Base-by-base conservation (phyloP, 148 eudicot species). In the Simmondsia chinensis region DNA sequence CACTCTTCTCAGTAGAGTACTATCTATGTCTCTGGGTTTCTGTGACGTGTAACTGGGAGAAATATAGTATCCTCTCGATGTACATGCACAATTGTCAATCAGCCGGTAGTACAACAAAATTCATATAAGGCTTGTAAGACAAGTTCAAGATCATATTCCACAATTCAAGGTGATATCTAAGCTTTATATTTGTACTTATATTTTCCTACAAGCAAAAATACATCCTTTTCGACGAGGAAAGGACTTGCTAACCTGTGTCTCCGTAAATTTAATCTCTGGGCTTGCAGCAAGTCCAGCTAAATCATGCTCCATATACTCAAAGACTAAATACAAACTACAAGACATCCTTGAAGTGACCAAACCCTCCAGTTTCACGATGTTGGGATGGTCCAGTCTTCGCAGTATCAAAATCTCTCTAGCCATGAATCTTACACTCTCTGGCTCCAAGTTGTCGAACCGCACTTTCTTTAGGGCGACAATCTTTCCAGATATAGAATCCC, bases 251-350 rank as follows among this genome's bases (percentile, higher is more conserved):
- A 86, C 96, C 94, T 87, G 94, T 41, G 94, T 46, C 52, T 73
- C 88, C 1, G 96, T 79, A 46, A 87, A 87, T 70, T 83, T 87
- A 32, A 87, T 77, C 2, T 65, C 77, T 14, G 96, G 88, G 63
- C 86, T 87, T 6, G 96, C 93, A 56, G 94, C 88, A 54, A 87
- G 94, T 43, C 96, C 96, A 53, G 96, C 94, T 54, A 87, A 63
- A 59, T 87, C 96, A 70, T 87, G 96, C 46, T 76, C 96, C 96
- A 87, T 87, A 57, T 79, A 87, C 62, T 87, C 94, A 50, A 87
- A 79, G 28, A 87, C 94, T 42, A 87, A 69, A 52, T 87, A 87
- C 62, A 87, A 80, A 70, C 96, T 87, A 70, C 94, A 83, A 8
- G 94, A 79, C 96, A 87, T 87, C 53, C 96, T 76, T 46, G 96